Evolutionary conservation across 371 early-diverging fungal genomes (phyloP), one percentile per base, ranked within the genome.

Genomic region (Mortierella sp.): DNA sequence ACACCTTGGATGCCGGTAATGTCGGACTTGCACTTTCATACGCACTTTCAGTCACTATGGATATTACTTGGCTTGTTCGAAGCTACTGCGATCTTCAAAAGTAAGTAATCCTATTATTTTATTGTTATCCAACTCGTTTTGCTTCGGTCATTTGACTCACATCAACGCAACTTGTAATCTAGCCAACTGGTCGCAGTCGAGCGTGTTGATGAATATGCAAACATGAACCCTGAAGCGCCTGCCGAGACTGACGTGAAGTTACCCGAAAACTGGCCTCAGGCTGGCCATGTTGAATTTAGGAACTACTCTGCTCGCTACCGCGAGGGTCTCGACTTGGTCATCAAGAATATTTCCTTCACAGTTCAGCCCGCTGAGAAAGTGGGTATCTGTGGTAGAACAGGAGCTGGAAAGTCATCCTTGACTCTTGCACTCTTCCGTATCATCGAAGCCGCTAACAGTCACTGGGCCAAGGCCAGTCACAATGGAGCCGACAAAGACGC

Each of bases 11-110:
- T 68, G 64, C 83, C 3, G 75, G 86, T n/a, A 71, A 94, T 29
- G 89, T 95, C 51, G 97, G 96, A 35, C 84, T 97, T 37, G 86
- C 93, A 3, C 83, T 97, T 8, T 88, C 93, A 0, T 97, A 95
- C 74, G 93, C 97, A 2, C 82, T 96, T 37, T 88, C 76, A n/a
- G 86, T 94, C 9, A 95, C 95, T 1, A 88, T 89, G 66, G 86
- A 90, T 17, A 78, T 97, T 34, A 75, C 82, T 62, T 87, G 81
- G 83, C 62, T 65, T 29, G 57, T 65, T 64, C 76, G 83, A 2
- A 77, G 68, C 64, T 83, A 72, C 35, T 91, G 94, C n/a, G 86
- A 90, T 47, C 87, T 62, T 47, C 62, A 62, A 43, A 62, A 62
- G 53, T 53, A 53, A 28, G 53, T 28, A n/a, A 13, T 47, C 2